Base-by-base conservation (phyloP, 192 early-diverging fungal species). In the Oehlia diaphana region DNA sequence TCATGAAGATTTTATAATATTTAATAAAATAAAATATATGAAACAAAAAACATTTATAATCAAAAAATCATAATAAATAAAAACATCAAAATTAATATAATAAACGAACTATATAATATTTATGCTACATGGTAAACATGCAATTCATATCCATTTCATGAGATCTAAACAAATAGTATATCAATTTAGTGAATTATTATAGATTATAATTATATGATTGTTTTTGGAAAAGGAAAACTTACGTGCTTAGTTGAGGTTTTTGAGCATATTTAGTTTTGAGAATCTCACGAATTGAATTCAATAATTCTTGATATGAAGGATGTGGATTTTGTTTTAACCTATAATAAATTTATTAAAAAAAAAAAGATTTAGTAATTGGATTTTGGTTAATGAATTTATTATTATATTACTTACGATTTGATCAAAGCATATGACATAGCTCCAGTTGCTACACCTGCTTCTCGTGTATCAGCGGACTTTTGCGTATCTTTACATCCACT, bases 391-490 rank as follows among this genome's bases (percentile, higher is more conserved):
- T 78, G 64, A 71, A 10, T 35, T 53, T 35, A 23, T 19, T 62
- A 31, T 58, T n/a, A n/a, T 3, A 19, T 2, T 39, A 77, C 69
- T 44, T 75, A 86, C 85, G 84, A 86, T 62, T 86, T 85, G 39
- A 89, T 87, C 31, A 95, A 91, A 0, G 94, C 92, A 71, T 93
- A 86, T 49, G 91, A 90, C 92, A 94, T 93, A 26, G 92, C 93
- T 50, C 92, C 93, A 1, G 91, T 94, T 83, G n/a, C n/a, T n/a
- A n/a, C n/a, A n/a, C n/a, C n/a, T n/a, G n/a, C n/a, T n/a, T n/a
- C n/a, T n/a, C n/a, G n/a, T n/a, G n/a, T n/a, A n/a, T 95, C 94
- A 13, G 93, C 92, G 12, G 92, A 94, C 31, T 93, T 95, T 81
- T 95, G 93, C 61, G 87, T 86, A 80, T 95, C 94, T 69, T 92